A percentile compares a stretch with the other conserved stretches of the same genome.
Evolutionary conservation across 164 flowering plant genomes (phyloP).

Genomic region (Vitis amurensis): DNA sequence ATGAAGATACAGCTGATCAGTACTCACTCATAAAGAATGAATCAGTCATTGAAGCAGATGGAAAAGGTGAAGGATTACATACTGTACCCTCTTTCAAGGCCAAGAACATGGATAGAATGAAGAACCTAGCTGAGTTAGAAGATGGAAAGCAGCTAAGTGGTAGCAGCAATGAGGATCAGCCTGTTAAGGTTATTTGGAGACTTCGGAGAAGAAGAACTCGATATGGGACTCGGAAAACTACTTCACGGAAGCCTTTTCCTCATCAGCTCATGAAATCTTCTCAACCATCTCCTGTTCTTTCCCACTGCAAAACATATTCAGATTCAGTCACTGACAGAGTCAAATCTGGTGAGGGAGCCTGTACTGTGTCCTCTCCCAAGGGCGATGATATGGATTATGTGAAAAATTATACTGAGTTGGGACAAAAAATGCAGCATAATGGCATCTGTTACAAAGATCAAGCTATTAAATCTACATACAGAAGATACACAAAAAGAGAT

Average conservation of each 20-base stretch:
- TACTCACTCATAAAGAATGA: constrained; percentile 17
- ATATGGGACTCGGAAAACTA: constrained; percentile 24
- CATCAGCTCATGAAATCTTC: constrained; percentile 16
- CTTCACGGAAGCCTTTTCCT: constrained; percentile 7
- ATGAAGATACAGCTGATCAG: constrained; percentile 21
- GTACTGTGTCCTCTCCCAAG: neutral
- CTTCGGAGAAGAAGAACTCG: constrained; percentile 23
- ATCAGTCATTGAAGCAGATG: constrained; percentile 15
- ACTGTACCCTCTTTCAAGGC: constrained; percentile 15
- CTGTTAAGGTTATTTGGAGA: constrained; percentile 20
- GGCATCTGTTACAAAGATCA: constrained; percentile 2
- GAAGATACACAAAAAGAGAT: constrained; percentile 9
- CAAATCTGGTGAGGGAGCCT: constrained; percentile 16
- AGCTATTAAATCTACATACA: neutral
- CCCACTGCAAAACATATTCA: constrained; percentile 17
- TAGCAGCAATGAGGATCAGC: constrained; percentile 13
- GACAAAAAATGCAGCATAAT: constrained; percentile 9
- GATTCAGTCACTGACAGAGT: constrained; percentile 4
- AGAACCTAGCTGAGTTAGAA: constrained; percentile 16
- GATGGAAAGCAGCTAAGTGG: constrained; percentile 8
- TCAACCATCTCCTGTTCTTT: constrained; percentile 18
- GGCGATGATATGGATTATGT: neutral
- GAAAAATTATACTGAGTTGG: neutral
- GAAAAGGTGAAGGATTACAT: constrained; percentile 16
- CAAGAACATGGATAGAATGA: constrained; percentile 12